Conservation (phyloP, 2,329 filamentous ascomycete species). For the Xylariaceae sp. region DNA sequence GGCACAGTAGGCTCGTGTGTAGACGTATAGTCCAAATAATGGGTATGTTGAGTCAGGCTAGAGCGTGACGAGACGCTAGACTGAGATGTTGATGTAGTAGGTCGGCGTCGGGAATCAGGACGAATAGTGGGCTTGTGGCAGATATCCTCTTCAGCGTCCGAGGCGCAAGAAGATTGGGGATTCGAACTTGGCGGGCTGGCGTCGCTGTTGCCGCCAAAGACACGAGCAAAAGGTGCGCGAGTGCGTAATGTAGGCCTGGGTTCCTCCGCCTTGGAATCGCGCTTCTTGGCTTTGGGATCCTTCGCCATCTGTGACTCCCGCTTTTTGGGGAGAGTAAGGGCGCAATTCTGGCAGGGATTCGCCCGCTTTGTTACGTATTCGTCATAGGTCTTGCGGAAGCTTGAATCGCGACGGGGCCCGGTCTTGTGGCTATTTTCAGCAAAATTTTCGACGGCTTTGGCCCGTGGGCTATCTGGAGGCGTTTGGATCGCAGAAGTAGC, state of each 20-base stretch:
- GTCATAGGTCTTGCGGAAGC: constrained; percentile 60
- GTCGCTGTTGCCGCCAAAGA: constrained; percentile 43
- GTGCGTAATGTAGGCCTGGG: constrained; percentile 57
- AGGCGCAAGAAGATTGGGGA: constrained; percentile 41
- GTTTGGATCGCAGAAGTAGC: constrained; percentile 46
- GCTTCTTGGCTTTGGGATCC: constrained; percentile 11
- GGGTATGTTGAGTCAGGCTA: constrained; percentile 49
- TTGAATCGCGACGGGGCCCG: constrained; percentile 47
- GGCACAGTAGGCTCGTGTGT: constrained; percentile 60
- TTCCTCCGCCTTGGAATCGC: constrained; percentile 31
- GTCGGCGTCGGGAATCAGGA: constrained; percentile 35
- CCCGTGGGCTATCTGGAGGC: constrained; percentile 52
- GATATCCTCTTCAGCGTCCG: constrained; percentile 46
- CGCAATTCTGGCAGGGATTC: constrained; percentile 64
- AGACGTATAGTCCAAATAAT: constrained; percentile 65
- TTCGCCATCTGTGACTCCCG: constrained; percentile 27
- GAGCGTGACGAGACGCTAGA: constrained; percentile 51
- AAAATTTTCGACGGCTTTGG: constrained; percentile 29
- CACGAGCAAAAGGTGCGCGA: constrained; percentile 54
- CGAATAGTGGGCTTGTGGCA: constrained; percentile 17
- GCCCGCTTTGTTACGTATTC: constrained; percentile 61
- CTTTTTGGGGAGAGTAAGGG: constrained; percentile 57
- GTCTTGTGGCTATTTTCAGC: constrained; percentile 16
- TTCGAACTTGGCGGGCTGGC: constrained; percentile 50
- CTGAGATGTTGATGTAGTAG: constrained; percentile 44